These are phyloP conservation scores for Limnomonas spitsbergensis DNA, from an alignment of 139 green algal species.

Conservation along the genomic window DNA sequence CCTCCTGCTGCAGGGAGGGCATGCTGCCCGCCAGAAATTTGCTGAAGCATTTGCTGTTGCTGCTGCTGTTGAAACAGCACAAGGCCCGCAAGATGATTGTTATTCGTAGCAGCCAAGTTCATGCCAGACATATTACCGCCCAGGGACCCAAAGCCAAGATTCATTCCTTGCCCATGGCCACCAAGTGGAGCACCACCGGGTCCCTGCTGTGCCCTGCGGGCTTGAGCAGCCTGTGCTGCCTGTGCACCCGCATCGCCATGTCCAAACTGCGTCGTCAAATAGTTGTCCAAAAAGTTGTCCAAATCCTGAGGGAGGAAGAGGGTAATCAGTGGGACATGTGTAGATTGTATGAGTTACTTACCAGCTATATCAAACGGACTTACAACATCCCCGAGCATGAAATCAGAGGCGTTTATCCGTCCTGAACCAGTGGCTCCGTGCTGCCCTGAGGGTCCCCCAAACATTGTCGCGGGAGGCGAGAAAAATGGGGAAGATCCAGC, in stretches of 20 bases:
- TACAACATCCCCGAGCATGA: slow-evolving; percentile 13
- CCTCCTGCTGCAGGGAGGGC: slow-evolving; percentile 18
- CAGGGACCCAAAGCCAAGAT: slow-evolving; percentile 13
- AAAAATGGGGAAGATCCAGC: background rate
- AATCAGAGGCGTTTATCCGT: slow-evolving; percentile 2
- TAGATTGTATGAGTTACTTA: slow-evolving; percentile 1
- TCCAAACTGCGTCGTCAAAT: slow-evolving; percentile 29
- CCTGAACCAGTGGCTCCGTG: background rate
- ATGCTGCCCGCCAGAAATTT: background rate
- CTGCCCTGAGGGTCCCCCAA: background rate
- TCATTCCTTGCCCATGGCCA: slow-evolving; percentile 1
- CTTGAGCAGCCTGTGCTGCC: background rate
- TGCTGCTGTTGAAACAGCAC: slow-evolving; percentile 5
- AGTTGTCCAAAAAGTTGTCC: slow-evolving; percentile 44
- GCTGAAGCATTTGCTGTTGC: slow-evolving; percentile 8
- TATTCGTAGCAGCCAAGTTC: background rate
- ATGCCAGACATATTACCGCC: background rate
- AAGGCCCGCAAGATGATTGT: background rate
- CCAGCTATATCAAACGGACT: slow-evolving; percentile 16
- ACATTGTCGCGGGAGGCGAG: background rate
- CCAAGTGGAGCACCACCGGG: background rate
- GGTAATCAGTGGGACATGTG: too few species aligned
- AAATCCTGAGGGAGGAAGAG: background rate
- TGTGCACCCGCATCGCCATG: background rate
- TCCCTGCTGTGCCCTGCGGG: background rate